Base-by-base conservation (phyloP, 768 basidiomycete species). In the Podaxis carcinomalis region DNA sequence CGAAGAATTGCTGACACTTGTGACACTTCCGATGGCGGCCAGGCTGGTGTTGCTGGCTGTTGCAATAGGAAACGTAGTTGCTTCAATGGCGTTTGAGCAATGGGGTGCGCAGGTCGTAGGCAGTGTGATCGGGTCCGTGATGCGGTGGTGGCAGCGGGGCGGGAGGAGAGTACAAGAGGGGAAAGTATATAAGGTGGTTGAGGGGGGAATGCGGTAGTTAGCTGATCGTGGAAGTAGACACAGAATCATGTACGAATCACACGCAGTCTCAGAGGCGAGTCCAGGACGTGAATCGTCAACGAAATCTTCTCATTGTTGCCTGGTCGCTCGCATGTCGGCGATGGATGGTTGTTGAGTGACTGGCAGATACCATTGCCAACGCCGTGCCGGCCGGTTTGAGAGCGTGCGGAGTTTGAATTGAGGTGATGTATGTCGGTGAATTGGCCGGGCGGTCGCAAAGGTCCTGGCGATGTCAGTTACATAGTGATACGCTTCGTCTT, bases 151-250 rank as follows among this genome's bases (percentile, higher is more conserved):
- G 64, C 75, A 74, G 42, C 72, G 72, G 54, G 77, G 75, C 51
- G 78, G 78, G 59, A 74, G 83, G 62, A 77, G 88, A 60, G 77
- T 76, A 51, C 77, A 78, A 50, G 85, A 85, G 13, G 89, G 88
- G 4, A 93, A 93, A 70, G 74, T 82, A 53, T 98, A 98, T 81
- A 95, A 95, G 74, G 78, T 82, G 7, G 86, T 98, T 1, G 92
- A 93, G 66, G 85, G 87, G 21, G 87, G 84, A 36, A 85, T 88
- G 85, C 73, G 74, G 62, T 75, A 65, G 66, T 14, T 52, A 58
- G 4, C 21, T 23, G 32, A 3, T 6, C 46, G 2, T 49, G 11
- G 32, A 32, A 9, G 32, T 9, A 32, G 32, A 32, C 32, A 32
- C 32, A 32, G 7, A 32, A 32, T 32, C 32, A 32, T 32, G 32